Percentiles rank a stretch among this genome's conserved stretches.
Conservation (phyloP, 768 basidiomycete species). For the Tricholoma matsutake region DNA sequence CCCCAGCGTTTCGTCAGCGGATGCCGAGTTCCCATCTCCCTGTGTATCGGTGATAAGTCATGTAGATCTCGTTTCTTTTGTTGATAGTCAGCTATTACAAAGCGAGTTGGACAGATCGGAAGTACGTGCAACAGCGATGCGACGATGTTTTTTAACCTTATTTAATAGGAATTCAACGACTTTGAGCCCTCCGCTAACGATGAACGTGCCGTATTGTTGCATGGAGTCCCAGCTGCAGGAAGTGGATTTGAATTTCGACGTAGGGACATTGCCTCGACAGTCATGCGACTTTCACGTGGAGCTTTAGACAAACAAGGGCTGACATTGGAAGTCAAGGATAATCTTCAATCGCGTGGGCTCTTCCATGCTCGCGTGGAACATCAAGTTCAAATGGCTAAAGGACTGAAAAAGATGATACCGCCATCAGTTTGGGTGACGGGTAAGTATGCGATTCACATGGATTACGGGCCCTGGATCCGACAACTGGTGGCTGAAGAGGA, state of each 20-base stretch:
- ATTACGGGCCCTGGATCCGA: slow-evolving; percentile 70
- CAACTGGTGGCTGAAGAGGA: slow-evolving; percentile 69
- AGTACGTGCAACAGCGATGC: slow-evolving; percentile 31
- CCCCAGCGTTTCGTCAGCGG: slow-evolving; percentile 6
- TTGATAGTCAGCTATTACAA: slow-evolving; percentile 48
- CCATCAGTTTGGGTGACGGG: slow-evolving; percentile 40
- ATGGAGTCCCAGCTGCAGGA: slow-evolving; percentile 22
- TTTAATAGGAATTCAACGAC: slow-evolving; percentile 18
- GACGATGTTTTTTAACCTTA: slow-evolving; percentile 2
- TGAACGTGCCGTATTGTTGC: slow-evolving; percentile 46
- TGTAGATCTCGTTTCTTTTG: slow-evolving; percentile 50
- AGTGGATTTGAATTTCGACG: slow-evolving; percentile 39
- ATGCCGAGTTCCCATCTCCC: not conserved
- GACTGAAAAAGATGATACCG: slow-evolving; percentile 48
- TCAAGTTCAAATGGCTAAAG: slow-evolving; percentile 39
- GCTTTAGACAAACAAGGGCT: slow-evolving; percentile 29
- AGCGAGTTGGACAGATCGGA: slow-evolving; percentile 31
- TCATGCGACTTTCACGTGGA: slow-evolving; percentile 48
- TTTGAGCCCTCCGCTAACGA: slow-evolving; percentile 45
- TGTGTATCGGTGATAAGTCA: slow-evolving; percentile 16
- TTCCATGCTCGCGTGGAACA: slow-evolving; percentile 44
- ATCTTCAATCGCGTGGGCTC: slow-evolving; percentile 29
- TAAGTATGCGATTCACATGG: slow-evolving; percentile 48
- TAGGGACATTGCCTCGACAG: slow-evolving; percentile 44
- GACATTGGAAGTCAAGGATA: slow-evolving; percentile 31